Percentiles rank a stretch among this genome's conserved stretches.
These are phyloP conservation scores for Pseudoperonospora humuli DNA, from an alignment of 352 stramenopile genomes.

Conservation along the genomic window DNA sequence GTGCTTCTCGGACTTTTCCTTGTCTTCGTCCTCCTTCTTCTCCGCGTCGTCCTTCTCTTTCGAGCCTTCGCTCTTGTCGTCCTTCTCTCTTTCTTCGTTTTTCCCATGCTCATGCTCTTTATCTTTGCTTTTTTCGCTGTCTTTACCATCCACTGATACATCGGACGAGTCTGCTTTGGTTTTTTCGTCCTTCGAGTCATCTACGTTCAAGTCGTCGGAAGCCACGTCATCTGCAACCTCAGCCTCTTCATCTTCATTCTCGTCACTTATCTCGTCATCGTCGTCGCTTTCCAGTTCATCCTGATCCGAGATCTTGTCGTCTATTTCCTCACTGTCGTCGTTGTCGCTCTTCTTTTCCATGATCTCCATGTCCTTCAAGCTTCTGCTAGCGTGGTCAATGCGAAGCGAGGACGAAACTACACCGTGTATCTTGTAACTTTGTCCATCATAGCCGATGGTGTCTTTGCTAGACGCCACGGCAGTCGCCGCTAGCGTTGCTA, in stretches of 20 bases:
- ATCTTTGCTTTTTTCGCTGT: slow-evolving; percentile 22
- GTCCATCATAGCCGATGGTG: neutral
- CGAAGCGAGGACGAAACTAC: neutral
- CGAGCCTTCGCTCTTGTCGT: too few species aligned
- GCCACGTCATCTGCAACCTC: neutral
- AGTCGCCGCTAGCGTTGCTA: slow-evolving; percentile 15
- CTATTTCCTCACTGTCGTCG: neutral
- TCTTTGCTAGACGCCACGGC: slow-evolving; percentile 16
- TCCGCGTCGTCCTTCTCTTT: slow-evolving; percentile 13
- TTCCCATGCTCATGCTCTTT: too few species aligned
- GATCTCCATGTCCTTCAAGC: slow-evolving; percentile 1
- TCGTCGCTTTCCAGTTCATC: slow-evolving; percentile 4
- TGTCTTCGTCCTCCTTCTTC: slow-evolving; percentile 7
- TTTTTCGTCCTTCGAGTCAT: slow-evolving; percentile 22
- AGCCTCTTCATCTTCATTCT: slow-evolving; percentile 13
- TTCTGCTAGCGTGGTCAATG: slow-evolving; percentile 6
- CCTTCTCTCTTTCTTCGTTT: too few species aligned
- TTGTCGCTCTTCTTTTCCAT: slow-evolving; percentile 3
- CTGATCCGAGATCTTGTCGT: slow-evolving; percentile 4
- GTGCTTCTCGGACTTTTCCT: too few species aligned
- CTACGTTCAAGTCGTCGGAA: neutral
- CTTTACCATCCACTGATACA: slow-evolving; percentile 21
- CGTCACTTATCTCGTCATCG: slow-evolving; percentile 6
- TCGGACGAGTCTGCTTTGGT: slow-evolving; percentile 24
- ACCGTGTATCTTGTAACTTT: neutral